A percentile compares a stretch with the other conserved stretches of the same genome.
Conservation (phyloP, 306 rosid species). For the Carpinus viminea region DNA sequence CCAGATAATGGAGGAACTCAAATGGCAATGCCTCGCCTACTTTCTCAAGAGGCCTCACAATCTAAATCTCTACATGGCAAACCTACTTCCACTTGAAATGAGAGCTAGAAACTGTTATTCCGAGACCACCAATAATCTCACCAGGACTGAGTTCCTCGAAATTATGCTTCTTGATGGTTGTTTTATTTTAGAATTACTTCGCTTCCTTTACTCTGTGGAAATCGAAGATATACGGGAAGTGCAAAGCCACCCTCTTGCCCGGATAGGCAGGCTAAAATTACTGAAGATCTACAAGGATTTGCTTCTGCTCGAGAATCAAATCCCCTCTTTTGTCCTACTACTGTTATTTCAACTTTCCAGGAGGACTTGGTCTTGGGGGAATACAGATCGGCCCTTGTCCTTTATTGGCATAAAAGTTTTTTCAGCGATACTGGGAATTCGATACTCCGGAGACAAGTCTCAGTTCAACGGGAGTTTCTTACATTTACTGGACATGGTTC, state of each 20-base stretch:
- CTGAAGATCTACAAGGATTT: neutral
- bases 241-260: neutral
- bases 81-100: neutral
- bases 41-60: neutral
- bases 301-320: neutral
- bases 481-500: neutral
- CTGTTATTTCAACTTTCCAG: neutral
- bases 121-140: neutral
- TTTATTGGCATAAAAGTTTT: neutral
- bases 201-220: neutral
- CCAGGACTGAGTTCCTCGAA: neutral
- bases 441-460: neutral
- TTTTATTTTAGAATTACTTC: neutral
- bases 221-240: neutral
- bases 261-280: neutral
- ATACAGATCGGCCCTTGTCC: neutral
- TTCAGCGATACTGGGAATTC: neutral
- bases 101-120: neutral
- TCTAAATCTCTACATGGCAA: neutral
- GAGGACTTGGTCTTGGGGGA: neutral
- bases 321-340: neutral
- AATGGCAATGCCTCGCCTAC: neutral
- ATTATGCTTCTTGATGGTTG: constrained; percentile 3
- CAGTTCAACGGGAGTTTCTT: too few species aligned
- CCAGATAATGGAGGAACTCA: neutral